phyloP scores from a whole-genome alignment of 352 stramenopile genomes.

The Pythium oligandrum region DNA sequence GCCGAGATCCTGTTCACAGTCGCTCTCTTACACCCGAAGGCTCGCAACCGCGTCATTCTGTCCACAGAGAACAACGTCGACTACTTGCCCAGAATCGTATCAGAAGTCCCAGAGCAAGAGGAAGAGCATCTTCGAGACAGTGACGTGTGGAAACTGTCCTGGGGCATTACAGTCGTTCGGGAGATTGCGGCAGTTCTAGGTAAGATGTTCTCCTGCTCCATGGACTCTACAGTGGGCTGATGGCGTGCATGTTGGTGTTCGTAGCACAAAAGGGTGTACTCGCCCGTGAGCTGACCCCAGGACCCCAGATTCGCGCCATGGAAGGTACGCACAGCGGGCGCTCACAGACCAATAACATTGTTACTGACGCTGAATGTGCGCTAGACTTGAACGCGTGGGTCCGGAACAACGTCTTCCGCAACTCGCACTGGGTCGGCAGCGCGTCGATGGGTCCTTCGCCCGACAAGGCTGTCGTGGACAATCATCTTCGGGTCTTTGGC shows the following conservation, averaged over 20 bases:
- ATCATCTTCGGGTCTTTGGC: conserved; percentile 53
- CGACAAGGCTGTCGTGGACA: conserved; percentile 49
- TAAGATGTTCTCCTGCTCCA: conserved; percentile 10
- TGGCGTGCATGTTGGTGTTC: neutral
- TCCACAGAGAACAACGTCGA: conserved; percentile 28
- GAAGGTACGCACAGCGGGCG: conserved; percentile 25
- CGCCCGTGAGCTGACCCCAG: conserved; percentile 38
- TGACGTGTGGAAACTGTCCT: conserved; percentile 65
- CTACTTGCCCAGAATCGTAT: conserved; percentile 38
- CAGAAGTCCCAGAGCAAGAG: conserved; percentile 39
- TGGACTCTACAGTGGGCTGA: too few species aligned
- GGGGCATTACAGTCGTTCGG: conserved; percentile 50
- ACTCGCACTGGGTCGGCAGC: conserved; percentile 84
- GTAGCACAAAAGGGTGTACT: conserved; percentile 37
- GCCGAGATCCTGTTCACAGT: conserved; percentile 77
- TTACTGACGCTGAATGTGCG: conserved; percentile 8
- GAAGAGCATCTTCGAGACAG: conserved; percentile 41
- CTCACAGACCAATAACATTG: conserved; percentile 24
- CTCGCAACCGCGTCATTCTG: conserved; percentile 44
- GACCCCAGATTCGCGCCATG: conserved; percentile 16
- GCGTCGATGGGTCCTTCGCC: conserved; percentile 54
- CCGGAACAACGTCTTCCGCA: conserved; percentile 55
- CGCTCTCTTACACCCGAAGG: conserved; percentile 56
- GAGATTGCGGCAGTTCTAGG: conserved; percentile 43
- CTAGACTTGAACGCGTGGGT: conserved; percentile 67